A percentile compares a stretch with the other conserved stretches of the same genome.
Conservation (phyloP, 1,284 basidiomycete species). For the Earliella scabrosa region DNA sequence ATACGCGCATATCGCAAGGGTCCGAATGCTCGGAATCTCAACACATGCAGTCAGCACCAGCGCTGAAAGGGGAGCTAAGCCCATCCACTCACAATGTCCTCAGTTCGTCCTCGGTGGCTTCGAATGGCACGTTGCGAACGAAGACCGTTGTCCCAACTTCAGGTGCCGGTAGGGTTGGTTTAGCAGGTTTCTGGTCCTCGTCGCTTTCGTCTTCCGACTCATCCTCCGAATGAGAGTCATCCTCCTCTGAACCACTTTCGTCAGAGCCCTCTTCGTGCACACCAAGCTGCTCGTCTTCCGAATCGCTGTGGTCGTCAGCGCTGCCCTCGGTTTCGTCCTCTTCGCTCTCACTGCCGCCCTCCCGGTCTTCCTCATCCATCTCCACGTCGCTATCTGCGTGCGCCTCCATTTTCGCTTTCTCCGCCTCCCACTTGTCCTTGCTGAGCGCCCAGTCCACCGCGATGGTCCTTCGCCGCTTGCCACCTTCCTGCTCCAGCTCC, state of each 20-base stretch:
- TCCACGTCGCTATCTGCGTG: conserved; percentile 39
- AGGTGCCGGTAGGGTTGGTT: conserved; percentile 77
- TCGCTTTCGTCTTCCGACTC: conserved; percentile 38
- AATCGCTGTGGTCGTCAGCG: conserved; percentile 28
- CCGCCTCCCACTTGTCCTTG: conserved; percentile 91
- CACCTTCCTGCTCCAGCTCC: conserved; percentile 45
- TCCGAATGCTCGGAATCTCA: conserved; percentile 89
- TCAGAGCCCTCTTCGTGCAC: conserved; percentile 48
- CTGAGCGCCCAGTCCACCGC: conserved; percentile 98
- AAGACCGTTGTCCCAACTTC: conserved; percentile 93
- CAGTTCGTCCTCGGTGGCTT: conserved; percentile 90
- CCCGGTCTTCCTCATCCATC: conserved; percentile 38
- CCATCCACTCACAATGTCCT: conserved; percentile 66
- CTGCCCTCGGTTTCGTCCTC: conserved; percentile 31
- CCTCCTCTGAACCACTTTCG: conserved; percentile 38
- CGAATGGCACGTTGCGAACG: conserved; percentile 92
- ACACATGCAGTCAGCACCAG: conserved; percentile 1
- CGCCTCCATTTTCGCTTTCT: conserved; percentile 60
- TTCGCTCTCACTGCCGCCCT: conserved; percentile 32
- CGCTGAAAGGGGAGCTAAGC: background rate
- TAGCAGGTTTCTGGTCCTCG: conserved; percentile 56
- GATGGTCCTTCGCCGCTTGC: conserved; percentile 67
- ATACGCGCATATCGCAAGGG: conserved; percentile 94
- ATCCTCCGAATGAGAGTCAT: conserved; percentile 36
- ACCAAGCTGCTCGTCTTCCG: conserved; percentile 43